phyloP scores from a whole-genome alignment of 805 yeast species.

The Cyberlindnera xylosilytica region DNA sequence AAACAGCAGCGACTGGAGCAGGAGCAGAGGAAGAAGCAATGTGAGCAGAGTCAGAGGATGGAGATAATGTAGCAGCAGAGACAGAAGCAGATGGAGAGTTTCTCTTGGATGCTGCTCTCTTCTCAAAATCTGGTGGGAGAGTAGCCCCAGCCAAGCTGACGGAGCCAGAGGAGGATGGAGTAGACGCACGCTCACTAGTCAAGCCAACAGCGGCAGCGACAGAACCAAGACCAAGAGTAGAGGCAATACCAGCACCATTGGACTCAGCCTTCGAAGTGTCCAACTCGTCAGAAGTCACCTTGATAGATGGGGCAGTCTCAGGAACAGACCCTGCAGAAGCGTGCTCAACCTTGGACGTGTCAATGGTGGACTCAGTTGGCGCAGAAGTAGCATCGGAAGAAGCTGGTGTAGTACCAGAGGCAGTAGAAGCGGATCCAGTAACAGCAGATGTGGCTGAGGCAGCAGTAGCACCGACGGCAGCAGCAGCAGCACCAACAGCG shows the following conservation, averaged over 20 bases:
- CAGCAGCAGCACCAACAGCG: constrained; percentile 1
- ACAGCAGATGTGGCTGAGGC: constrained; percentile 1
- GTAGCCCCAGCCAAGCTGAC: constrained; percentile 22
- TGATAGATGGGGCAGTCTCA: no score
- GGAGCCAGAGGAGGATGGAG: constrained; percentile 14
- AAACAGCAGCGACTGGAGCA: no score
- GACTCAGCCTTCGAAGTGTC: neutral
- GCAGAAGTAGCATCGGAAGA: no score
- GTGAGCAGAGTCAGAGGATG: no score
- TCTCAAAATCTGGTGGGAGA: constrained; percentile 27
- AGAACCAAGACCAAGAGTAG: constrained; percentile 3
- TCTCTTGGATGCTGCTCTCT: constrained; percentile 9
- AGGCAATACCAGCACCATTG: neutral
- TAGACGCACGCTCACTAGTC: constrained; percentile 4
- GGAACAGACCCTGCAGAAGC: no score
- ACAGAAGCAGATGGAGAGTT: neutral
- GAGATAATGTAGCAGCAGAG: neutral
- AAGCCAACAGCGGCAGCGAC: constrained; percentile 6
- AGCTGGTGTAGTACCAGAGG: no score
- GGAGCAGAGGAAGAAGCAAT: no score
- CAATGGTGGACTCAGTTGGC: no score
- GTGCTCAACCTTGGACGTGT: no score
- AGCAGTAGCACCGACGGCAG: neutral
- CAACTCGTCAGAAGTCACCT: no score
- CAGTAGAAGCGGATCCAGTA: no score